Percentiles rank a stretch among this genome's conserved stretches.
These are phyloP conservation scores for Sclerotinia sclerotiorum DNA, from an alignment of 2,329 filamentous ascomycete genomes.

Conservation along the genomic window DNA sequence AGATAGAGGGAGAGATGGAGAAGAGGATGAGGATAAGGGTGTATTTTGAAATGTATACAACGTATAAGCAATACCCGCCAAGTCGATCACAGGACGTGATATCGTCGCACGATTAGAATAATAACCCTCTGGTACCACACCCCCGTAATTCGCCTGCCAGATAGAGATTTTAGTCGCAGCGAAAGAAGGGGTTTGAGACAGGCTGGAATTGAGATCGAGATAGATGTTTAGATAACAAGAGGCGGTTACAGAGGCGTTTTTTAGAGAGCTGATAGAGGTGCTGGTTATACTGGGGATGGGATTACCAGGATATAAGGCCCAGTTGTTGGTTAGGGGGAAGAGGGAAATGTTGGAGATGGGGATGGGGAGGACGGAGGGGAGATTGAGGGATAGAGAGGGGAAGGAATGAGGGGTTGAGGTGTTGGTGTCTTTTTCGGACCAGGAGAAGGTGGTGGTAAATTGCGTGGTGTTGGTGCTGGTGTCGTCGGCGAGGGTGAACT, in stretches of 20 bases:
- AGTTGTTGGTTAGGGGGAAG: background rate
- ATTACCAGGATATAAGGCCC: background rate
- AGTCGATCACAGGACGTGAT: background rate
- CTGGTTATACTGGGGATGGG: background rate
- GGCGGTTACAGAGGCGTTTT: background rate
- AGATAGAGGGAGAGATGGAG: no score
- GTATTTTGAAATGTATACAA: background rate
- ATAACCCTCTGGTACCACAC: background rate
- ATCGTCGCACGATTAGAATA: background rate
- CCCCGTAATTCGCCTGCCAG: constrained; percentile 12
- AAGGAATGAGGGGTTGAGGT: background rate
- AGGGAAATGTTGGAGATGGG: background rate
- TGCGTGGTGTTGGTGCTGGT: background rate
- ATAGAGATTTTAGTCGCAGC: background rate
- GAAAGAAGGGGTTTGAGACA: background rate
- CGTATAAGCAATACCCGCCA: background rate
- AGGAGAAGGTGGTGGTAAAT: background rate
- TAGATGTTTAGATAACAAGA: constrained; percentile 11
- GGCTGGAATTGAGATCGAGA: background rate
- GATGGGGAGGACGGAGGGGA: background rate
- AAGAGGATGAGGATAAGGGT: no score
- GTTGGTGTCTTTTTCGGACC: background rate
- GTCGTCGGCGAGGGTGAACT: constrained; percentile 8
- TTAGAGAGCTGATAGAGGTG: background rate
- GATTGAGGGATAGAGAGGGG: background rate